Evolutionary conservation across 2,329 filamentous ascomycete species (phyloP).

Genomic region (Hortaea werneckii): DNA sequence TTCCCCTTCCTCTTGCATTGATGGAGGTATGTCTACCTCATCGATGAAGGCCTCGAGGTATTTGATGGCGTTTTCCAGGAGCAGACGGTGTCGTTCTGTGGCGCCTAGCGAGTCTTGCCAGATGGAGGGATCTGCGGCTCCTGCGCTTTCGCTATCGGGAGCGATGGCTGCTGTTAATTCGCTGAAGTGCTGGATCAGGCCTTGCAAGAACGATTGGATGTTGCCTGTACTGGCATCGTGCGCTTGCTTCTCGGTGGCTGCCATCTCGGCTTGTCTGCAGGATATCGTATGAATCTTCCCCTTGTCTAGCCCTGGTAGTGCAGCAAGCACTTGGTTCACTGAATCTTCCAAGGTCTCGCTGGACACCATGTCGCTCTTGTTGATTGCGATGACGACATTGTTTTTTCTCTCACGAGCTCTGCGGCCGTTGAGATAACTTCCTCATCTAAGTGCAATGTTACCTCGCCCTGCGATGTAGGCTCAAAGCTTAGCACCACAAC

Average conservation of each 20-base stretch:
- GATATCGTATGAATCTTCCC: conserved; percentile 56
- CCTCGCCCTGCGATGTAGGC: conserved; percentile 14
- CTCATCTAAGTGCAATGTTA: conserved; percentile 32
- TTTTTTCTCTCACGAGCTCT: conserved; percentile 38
- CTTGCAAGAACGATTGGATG: conserved; percentile 57
- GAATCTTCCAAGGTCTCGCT: conserved; percentile 7
- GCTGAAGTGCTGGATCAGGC: conserved; percentile 58
- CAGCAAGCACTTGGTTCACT: conserved; percentile 23
- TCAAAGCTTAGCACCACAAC: conserved; percentile 73
- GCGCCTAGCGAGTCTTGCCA: conserved; percentile 81
- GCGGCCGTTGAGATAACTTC: conserved; percentile 47
- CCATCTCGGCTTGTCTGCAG: conserved; percentile 40
- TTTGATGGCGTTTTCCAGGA: conserved; percentile 61
- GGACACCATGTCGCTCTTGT: conserved; percentile 50
- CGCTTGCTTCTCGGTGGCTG: conserved; percentile 31
- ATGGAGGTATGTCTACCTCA: conserved; percentile 31
- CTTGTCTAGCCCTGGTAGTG: conserved; percentile 32
- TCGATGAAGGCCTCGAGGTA: conserved; percentile 65
- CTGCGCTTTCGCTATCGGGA: conserved; percentile 24
- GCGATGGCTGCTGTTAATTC: conserved; percentile 51
- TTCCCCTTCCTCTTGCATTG: conserved; percentile 30
- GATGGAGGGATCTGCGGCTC: conserved; percentile 48
- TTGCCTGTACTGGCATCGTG: conserved; percentile 25
- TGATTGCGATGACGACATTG: conserved; percentile 49
- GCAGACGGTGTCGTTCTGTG: conserved; percentile 76